Evolutionary conservation across 2,329 filamentous ascomycete genomes (phyloP), one percentile per base, ranked within the genome.

Genomic region (Diplodia sapinea): DNA sequence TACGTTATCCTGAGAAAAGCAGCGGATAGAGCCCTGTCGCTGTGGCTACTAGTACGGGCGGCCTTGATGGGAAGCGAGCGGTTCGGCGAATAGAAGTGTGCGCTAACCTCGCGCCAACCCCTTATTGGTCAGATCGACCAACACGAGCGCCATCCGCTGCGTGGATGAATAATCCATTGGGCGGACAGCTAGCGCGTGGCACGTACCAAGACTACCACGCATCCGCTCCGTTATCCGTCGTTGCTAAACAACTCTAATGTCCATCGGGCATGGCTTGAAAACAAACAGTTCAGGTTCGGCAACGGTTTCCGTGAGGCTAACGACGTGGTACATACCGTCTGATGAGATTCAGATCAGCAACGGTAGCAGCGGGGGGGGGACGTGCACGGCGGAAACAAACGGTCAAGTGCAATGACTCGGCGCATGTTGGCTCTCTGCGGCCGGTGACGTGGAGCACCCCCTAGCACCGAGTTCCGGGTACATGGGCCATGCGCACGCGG

Each of bases 341-440:
- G 59, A 31, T 38, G 31, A 51, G 59, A 63, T 63, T 63, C n/a
- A 12, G 59, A 63, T 51, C 59, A 51, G 59, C 59, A n/a, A 40
- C 9, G 26, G 26, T 7, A 9, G n/a, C 13, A 8, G 29, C 40
- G 29, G 59, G 20, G 13, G 20, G 13, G n/a, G 59, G n/a, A 31
- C 29, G 20, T 11, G 43, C 17, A 29, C 23, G 29, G 8, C n/a
- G 29, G 47, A 12, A 29, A n/a, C 11, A 38, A 20, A 29, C 17
- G 43, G 20, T 15, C 15, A 8, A 29, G 8, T 38, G 55, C 54
- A 15, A 26, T 62, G 57, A 62, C 57, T 62, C 57, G 57, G 26
- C 57, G 57, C 15, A 33, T n/a, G 33, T 33, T 29, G 29, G 51
- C 29, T 15, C 51, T 31, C 51, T 4, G 29, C 51, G 8, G 33